phyloP scores from a whole-genome alignment of 2,329 filamentous ascomycete species.

The Diplodia sapinea region DNA sequence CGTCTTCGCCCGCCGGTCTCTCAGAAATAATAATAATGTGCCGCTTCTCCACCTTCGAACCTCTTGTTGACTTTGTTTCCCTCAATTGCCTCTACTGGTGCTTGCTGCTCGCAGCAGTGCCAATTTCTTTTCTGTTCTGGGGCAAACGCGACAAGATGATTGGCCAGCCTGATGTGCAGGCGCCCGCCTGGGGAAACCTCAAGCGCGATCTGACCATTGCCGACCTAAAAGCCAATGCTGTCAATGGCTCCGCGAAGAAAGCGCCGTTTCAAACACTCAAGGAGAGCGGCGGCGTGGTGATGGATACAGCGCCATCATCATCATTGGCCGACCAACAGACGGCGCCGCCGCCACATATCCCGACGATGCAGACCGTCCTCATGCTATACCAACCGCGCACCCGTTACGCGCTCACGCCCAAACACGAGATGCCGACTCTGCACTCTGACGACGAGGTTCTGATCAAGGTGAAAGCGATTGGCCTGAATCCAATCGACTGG shows the following conservation, averaged over 20 bases:
- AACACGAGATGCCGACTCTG: slow-evolving; percentile 14
- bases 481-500: slow-evolving; percentile 79
- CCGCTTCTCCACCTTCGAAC: background rate
- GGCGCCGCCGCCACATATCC: background rate
- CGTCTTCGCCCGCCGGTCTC: background rate
- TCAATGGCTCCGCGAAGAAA: background rate
- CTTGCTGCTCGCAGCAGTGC: background rate
- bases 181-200: slow-evolving; percentile 18
- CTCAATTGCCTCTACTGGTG: background rate
- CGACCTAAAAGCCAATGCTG: slow-evolving; percentile 18
- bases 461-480: slow-evolving; percentile 68
- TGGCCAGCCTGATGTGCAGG: slow-evolving; percentile 25
- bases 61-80: background rate
- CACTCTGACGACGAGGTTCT: slow-evolving; percentile 58
- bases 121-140: background rate
- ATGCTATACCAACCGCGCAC: slow-evolving; percentile 25
- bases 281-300: background rate
- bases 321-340: background rate
- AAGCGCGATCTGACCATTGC: slow-evolving; percentile 21
- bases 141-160: slow-evolving; percentile 14
- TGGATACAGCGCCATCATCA: background rate
- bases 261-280: background rate
- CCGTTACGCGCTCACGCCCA: slow-evolving; percentile 21
- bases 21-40: background rate
- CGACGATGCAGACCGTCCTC: slow-evolving; percentile 25